Base-by-base conservation (phyloP, 352 stramenopile species). In the Pythium vanterpoolii region DNA sequence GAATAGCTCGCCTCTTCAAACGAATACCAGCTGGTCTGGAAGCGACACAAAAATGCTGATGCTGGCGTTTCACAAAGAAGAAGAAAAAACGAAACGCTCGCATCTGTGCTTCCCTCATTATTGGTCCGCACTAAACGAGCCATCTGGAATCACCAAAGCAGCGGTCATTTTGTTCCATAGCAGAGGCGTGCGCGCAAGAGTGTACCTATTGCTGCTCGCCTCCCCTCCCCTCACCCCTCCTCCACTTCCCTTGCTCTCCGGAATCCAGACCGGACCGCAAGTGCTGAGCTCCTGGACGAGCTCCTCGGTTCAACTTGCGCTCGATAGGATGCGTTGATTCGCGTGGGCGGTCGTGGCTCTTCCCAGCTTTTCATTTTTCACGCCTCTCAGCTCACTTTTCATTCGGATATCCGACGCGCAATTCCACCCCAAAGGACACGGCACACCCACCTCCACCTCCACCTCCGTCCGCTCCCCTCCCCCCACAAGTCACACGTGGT, bases 361-460 rank as follows among this genome's bases (percentile, higher is more conserved):
- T 68, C 61, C 45, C 61, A 68, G 61, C 61, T 55, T 68, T 68
- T 68, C 61, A 68, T 53, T 55, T 68, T 68, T 68, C 61, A 68
- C 54, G 0, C 34, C 27, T 18, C 50, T 57, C 53, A 62, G 53
- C 61, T 62, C 61, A 60, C 54, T 68, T 62, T 68, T 59, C 61
- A 63, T 63, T 68, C 24, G 52, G 61, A 66, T 60, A 66, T 34
- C 43, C 31, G 10, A 33, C 31, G 26, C 49, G 13, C 58, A 53
- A 49, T 36, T 52, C 43, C 60, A 47, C 49, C 56, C 53, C 46
- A 68, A 68, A 68, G 53, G 61, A 68, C 61, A 48, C 60, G 51
- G 47, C n/a, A n/a, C n/a, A n/a, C n/a, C n/a, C n/a, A n/a, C n/a
- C n/a, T n/a, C n/a, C 31, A 13, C 31, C 31, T 36, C 31, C 31